phyloP scores from a whole-genome alignment of 805 yeast species.

The Clavispora carvajalis region DNA sequence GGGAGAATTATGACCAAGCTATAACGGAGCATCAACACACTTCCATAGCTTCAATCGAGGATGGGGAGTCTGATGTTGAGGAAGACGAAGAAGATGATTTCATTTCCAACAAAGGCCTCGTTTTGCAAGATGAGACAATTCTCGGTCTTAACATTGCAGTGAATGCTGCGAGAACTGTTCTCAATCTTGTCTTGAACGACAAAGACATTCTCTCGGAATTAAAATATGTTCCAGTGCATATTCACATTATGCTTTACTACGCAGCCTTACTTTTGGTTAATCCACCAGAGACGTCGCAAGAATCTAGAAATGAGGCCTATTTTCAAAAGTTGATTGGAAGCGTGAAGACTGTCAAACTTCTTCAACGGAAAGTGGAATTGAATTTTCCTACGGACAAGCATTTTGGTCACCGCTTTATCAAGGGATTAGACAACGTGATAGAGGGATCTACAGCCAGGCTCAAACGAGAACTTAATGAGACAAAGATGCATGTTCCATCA shows the following conservation, averaged over 20 bases:
- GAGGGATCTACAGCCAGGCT: slow-evolving; percentile 22
- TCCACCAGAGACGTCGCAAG: slow-evolving; percentile 29
- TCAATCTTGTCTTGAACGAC: slow-evolving; percentile 55
- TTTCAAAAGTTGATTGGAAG: slow-evolving; percentile 28
- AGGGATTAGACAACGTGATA: slow-evolving; percentile 27
- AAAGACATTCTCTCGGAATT: slow-evolving; percentile 51
- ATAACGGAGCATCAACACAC: slow-evolving; percentile 2
- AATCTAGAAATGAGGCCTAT: slow-evolving; percentile 14
- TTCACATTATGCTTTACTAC: slow-evolving; percentile 65
- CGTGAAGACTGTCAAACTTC: slow-evolving; percentile 37
- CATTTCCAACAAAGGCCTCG: slow-evolving; percentile 26
- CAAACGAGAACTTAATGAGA: slow-evolving; percentile 14
- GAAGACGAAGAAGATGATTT: slow-evolving; percentile 19
- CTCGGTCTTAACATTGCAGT: slow-evolving; percentile 47
- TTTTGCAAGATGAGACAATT: slow-evolving; percentile 28
- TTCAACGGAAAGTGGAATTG: slow-evolving; percentile 37
- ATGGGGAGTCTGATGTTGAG: slow-evolving; percentile 18
- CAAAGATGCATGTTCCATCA: slow-evolving; percentile 11
- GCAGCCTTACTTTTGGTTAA: slow-evolving; percentile 54
- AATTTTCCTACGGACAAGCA: slow-evolving; percentile 50
- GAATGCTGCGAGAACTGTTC: slow-evolving; percentile 58
- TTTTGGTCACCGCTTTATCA: slow-evolving; percentile 43
- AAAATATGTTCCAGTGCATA: slow-evolving; percentile 65
- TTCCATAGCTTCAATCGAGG: slow-evolving; percentile 14
- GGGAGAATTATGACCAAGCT: slow-evolving; percentile 16